These are phyloP conservation scores for Pyrus hybrid DNA, from an alignment of 331 rosid genomes.

Conservation along the genomic window DNA sequence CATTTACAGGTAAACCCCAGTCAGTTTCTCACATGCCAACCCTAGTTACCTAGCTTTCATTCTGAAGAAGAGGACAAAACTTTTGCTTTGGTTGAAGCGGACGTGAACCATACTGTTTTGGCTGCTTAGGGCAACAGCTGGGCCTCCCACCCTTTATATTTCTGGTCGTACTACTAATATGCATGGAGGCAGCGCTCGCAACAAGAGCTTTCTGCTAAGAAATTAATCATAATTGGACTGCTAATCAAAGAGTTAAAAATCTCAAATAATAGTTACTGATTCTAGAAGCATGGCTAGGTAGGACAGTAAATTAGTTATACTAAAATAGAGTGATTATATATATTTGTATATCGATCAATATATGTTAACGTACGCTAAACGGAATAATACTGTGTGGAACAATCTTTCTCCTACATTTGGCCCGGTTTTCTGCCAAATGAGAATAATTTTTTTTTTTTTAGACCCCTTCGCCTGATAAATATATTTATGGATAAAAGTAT, in stretches of 20 bases:
- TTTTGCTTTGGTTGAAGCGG: conserved; percentile 16
- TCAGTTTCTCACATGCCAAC: conserved; percentile 45
- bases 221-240: no score
- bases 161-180: neutral
- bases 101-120: conserved; percentile 33
- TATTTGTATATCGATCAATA: neutral
- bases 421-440: neutral
- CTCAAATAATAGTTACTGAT: neutral
- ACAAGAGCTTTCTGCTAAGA: neutral
- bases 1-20: conserved; percentile 41
- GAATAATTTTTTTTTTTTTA: neutral
- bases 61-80: conserved; percentile 21
- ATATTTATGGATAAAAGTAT: no score
- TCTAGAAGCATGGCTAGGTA: neutral
- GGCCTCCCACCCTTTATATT: neutral
- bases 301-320: neutral
- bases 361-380: no score
- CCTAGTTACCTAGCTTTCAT: conserved; percentile 2
- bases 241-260: neutral
- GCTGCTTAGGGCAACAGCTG: conserved; percentile 19
- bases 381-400: neutral
- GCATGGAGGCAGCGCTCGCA: neutral
- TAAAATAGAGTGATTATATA: neutral
- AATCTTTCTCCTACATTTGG: neutral
- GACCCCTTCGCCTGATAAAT: neutral